These are phyloP conservation scores for Sechiopsis laciniata DNA, from an alignment of 306 rosid species.

Conservation along the genomic window DNA sequence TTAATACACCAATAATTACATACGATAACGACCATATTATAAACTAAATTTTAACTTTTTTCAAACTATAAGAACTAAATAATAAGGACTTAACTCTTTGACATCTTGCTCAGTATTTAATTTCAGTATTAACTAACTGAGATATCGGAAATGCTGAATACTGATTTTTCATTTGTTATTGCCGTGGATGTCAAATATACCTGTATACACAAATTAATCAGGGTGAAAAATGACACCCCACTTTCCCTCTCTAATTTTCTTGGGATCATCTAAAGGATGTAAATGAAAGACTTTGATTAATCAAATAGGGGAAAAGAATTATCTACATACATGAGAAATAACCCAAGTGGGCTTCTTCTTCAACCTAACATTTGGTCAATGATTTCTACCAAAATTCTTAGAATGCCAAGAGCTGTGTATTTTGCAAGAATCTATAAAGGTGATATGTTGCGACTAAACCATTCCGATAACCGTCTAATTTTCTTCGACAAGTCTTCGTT, in stretches of 20 bases:
- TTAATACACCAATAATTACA: too few species aligned
- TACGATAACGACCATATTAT: too few species aligned
- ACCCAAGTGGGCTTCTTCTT: constrained; percentile 32
- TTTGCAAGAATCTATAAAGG: constrained; percentile 39
- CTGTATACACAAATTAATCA: constrained; percentile 66
- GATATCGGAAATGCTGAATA: background rate
- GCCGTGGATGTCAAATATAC: constrained; percentile 26
- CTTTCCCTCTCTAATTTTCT: constrained; percentile 39
- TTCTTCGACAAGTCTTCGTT: constrained; percentile 45
- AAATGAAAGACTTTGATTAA: constrained; percentile 23
- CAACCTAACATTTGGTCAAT: constrained; percentile 32
- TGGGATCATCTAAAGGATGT: constrained; percentile 24
- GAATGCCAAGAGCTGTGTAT: constrained; percentile 14
- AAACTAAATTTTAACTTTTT: too few species aligned
- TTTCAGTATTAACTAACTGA: background rate
- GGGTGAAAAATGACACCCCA: constrained; percentile 39
- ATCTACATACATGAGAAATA: constrained; percentile 40
- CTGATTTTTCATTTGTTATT: constrained; percentile 26
- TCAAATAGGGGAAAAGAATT: constrained; percentile 25
- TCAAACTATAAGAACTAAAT: too few species aligned
- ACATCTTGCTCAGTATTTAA: background rate
- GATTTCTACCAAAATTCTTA: constrained; percentile 24
- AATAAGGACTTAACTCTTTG: too few species aligned
- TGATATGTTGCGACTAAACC: constrained; percentile 57
- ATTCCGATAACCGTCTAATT: constrained; percentile 66